Conservation (phyloP, 768 basidiomycete genomes). For the Gautieria morchelliformis region DNA sequence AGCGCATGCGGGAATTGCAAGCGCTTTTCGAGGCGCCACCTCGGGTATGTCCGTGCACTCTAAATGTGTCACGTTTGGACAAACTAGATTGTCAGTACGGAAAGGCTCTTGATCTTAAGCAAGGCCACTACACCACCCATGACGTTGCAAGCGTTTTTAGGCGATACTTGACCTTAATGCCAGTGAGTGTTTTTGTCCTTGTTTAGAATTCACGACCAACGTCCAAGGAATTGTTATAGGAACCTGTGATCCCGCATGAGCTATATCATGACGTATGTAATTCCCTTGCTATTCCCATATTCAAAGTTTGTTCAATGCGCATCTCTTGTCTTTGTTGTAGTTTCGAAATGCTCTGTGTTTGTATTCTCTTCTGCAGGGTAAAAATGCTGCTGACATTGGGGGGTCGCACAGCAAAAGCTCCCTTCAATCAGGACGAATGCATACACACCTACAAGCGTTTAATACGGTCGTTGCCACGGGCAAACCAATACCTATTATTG, state of each 20-base stretch:
- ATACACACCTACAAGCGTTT: conserved; percentile 76
- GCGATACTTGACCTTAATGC: conserved; percentile 93
- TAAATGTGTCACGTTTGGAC: not conserved
- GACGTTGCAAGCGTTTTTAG: conserved; percentile 96
- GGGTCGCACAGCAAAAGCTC: conserved; percentile 46
- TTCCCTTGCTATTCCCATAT: not conserved
- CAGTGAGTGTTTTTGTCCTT: conserved; percentile 51
- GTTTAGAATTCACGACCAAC: no score
- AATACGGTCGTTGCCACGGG: conserved; percentile 74
- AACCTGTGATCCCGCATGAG: conserved; percentile 88
- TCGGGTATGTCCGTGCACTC: conserved; percentile 39
- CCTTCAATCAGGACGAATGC: conserved; percentile 59
- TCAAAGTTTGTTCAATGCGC: not conserved
- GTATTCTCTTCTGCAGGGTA: conserved; percentile 12
- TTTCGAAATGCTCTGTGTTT: conserved; percentile 74
- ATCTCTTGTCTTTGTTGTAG: conserved; percentile 24
- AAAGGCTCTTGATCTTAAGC: conserved; percentile 85
- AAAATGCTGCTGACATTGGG: not conserved
- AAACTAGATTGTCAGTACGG: conserved; percentile 55
- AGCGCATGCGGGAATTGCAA: conserved; percentile 94
- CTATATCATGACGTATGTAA: conserved; percentile 76
- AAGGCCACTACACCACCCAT: conserved; percentile 81
- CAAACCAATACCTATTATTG: conserved; percentile 92
- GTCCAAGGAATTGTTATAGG: conserved; percentile 35
- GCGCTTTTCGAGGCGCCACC: conserved; percentile 83